These are phyloP conservation scores for Cryptococcus wingfieldii DNA, from an alignment of 1,284 basidiomycete species.

Conservation along the genomic window DNA sequence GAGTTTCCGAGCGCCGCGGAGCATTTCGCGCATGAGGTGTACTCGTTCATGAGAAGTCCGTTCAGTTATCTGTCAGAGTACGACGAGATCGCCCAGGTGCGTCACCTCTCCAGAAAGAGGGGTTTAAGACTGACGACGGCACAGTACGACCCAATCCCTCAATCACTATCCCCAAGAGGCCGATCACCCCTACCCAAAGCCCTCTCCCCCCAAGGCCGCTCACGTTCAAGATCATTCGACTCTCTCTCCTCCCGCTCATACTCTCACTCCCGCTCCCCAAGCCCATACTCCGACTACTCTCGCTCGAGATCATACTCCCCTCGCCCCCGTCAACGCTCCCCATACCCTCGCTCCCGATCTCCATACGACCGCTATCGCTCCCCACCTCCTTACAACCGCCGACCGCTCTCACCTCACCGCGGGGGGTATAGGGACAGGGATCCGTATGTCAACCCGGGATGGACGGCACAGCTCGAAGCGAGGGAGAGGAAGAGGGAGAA, in stretches of 20 bases:
- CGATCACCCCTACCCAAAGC: conserved; percentile 3
- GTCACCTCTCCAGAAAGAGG: conserved; percentile 19
- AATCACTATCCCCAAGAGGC: not conserved
- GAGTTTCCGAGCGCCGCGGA: conserved; percentile 67
- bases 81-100: conserved; percentile 73
- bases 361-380: conserved; percentile 4
- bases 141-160: conserved; percentile 35
- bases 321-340: not conserved
- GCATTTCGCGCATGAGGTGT: conserved; percentile 86
- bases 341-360: conserved; percentile 5
- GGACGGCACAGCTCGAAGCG: conserved; percentile 19
- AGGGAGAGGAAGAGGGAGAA: not conserved
- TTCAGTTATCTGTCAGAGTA: conserved; percentile 73
- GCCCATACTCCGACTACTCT: no score
- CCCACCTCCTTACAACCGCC: conserved; percentile 7
- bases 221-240: not conserved
- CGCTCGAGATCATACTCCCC: no score
- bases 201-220: not conserved
- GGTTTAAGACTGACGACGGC: not conserved
- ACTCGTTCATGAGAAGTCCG: conserved; percentile 76
- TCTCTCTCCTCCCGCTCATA: conserved; percentile 1
- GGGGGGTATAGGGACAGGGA: conserved; percentile 20
- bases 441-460: conserved; percentile 43
- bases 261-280: not conserved
- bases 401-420: conserved; percentile 13